These are phyloP conservation scores for Carex arenaria DNA, from an alignment of 202 grass and related monocot genomes.

Conservation along the genomic window DNA sequence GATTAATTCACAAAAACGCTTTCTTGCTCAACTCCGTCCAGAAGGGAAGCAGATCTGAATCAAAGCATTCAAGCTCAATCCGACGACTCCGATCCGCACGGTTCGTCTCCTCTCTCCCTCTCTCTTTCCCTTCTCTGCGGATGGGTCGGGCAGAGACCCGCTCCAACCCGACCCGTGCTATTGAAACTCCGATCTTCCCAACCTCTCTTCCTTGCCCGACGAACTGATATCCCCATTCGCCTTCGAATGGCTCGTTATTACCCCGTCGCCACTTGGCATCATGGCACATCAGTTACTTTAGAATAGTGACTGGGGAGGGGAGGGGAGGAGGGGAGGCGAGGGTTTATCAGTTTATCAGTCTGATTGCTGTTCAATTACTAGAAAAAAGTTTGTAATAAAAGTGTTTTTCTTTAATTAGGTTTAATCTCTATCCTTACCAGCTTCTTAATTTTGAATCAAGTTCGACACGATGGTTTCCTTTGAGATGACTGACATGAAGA, in stretches of 20 bases:
- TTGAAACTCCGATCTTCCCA: not conserved
- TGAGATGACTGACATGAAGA: constrained; percentile 98
- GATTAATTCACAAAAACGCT: not conserved
- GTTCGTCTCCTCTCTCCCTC: not conserved
- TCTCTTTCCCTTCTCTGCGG: not conserved
- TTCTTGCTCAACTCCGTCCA: not conserved
- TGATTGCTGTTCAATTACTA: not conserved
- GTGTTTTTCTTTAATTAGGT: constrained; percentile 24
- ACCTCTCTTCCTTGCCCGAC: not conserved
- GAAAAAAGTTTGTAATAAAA: not conserved
- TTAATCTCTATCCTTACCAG: constrained; percentile 7
- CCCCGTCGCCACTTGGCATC: not conserved
- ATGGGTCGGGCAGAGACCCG: not conserved
- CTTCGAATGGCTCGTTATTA: not conserved
- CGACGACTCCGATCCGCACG: not conserved
- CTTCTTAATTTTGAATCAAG: constrained; percentile 20
- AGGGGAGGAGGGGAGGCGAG: not conserved
- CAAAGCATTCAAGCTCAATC: not conserved
- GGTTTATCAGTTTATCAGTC: not conserved
- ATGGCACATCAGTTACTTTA: not conserved
- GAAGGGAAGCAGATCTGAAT: not conserved
- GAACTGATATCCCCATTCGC: not conserved
- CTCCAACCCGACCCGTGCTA: not conserved
- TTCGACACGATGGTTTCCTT: constrained; percentile 76
- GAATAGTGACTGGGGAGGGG: not conserved